Base-by-base conservation (phyloP, 2,329 filamentous ascomycete species). In the Chaetomium sp. region DNA sequence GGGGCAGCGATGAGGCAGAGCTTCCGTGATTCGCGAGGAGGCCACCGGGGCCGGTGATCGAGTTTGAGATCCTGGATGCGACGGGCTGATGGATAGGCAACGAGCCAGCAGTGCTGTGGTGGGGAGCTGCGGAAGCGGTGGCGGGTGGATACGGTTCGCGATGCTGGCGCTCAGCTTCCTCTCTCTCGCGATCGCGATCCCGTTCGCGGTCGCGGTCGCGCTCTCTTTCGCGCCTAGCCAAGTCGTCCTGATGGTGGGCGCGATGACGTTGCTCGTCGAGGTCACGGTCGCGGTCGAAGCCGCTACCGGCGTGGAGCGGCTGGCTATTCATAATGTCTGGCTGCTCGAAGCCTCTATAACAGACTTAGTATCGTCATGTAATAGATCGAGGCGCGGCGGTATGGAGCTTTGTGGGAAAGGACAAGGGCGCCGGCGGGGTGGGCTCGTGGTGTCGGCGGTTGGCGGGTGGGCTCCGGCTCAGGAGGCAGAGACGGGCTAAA, bases 11-110 rank as follows among this genome's bases (percentile, higher is more conserved):
- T 31, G 84, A 81, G 45, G 82, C 79, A 38, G 84, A 84, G 38
- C 85, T 83, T 60, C 88, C 87, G 71, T 92, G 87, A 70, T 88
- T 92, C 9, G 89, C 86, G 47, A 98, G 85, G 42, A 98, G 83
- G 9, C 94, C 94, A 70, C 95, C 94, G 1, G 94, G 94, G 54
- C 93, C 96, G 75, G 97, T 94, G 63, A 97, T 96, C 60, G 92
- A 90, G 68, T 88, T 90, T 64, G 90, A 80, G 68, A 92, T 82
- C 78, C 93, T 83, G 74, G 93, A 87, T 67, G 94, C 94, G 65
- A 97, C 93, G 5, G 94, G 94, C 77, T 98, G 94, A 78, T 98
- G 94, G 72, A 98, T 89, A 62, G 93, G 92, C 62, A 97, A 91
- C 2, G 93, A 92, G 64, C 90, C 92, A 47, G 91, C 89, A 74